Evolutionary conservation across 352 stramenopile species (phyloP).

Genomic region (Stramenopiles sp.): DNA sequence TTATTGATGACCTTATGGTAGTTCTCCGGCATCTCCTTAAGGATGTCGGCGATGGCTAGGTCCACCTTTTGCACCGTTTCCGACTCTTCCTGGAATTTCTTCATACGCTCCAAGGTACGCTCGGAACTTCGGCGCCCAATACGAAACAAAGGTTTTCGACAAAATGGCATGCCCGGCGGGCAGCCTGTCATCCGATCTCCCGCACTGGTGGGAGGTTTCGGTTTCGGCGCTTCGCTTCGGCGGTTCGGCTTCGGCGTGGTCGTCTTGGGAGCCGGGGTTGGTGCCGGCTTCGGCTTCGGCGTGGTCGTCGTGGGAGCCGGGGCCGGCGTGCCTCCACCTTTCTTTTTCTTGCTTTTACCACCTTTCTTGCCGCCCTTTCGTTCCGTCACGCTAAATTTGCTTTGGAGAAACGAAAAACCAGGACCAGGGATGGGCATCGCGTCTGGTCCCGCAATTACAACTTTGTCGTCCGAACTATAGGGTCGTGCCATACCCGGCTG

Average conservation of each 20-base stretch:
- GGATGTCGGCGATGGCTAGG: neutral
- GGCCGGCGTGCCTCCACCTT: neutral
- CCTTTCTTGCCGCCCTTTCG: neutral
- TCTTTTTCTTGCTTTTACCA: neutral
- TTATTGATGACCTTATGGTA: neutral
- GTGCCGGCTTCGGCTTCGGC: neutral
- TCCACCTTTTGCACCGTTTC: neutral
- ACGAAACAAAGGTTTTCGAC: slow-evolving; percentile 4
- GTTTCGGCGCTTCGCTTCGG: neutral
- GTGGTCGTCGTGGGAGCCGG: neutral
- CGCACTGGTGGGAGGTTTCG: neutral
- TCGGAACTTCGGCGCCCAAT: neutral
- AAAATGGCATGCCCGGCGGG: neutral
- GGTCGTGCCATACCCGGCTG: neutral
- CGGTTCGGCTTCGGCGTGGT: neutral
- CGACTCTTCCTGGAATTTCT: neutral
- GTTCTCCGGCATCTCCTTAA: neutral
- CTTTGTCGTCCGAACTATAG: slow-evolving; percentile 7
- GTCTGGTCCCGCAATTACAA: neutral
- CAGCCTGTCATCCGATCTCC: neutral
- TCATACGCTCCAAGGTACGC: neutral
- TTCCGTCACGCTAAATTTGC: too few relatives aligned
- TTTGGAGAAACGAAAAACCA: slow-evolving; percentile 8
- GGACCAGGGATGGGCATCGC: neutral
- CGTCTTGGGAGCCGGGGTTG: neutral